A percentile compares a stretch with the other conserved stretches of the same genome.
Evolutionary conservation across 495 filamentous ascomycete species (phyloP).

Genomic region (Rusavskia elegans): DNA sequence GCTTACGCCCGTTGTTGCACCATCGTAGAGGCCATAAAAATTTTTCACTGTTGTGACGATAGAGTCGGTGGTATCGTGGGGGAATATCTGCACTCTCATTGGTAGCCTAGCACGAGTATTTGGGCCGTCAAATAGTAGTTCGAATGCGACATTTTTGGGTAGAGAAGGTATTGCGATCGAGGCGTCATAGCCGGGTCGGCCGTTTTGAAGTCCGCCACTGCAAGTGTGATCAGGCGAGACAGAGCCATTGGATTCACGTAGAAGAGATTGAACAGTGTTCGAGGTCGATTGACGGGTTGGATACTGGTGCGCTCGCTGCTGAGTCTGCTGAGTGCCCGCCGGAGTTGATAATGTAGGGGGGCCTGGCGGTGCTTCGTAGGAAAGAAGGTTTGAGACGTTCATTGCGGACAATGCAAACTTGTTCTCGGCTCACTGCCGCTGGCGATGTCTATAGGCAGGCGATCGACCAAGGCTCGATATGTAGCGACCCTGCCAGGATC

Average conservation of each 20-base stretch:
- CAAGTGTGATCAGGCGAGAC: slow-evolving; percentile 9
- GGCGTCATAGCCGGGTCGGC: slow-evolving; percentile 23
- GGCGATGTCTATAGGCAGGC: not conserved
- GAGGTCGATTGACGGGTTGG: slow-evolving; percentile 17
- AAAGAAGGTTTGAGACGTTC: slow-evolving; percentile 28
- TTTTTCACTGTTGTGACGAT: slow-evolving; percentile 96
- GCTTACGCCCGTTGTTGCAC: slow-evolving; percentile 58
- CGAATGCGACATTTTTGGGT: slow-evolving; percentile 73
- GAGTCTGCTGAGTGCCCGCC: slow-evolving; percentile 27
- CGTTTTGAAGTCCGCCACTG: slow-evolving; percentile 6
- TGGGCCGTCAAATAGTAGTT: slow-evolving; percentile 61
- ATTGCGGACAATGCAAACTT: slow-evolving; percentile 8
- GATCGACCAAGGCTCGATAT: not conserved
- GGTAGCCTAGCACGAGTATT: slow-evolving; percentile 66
- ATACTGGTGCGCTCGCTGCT: slow-evolving; percentile 26
- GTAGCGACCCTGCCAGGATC: not conserved
- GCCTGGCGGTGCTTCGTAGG: slow-evolving; percentile 15
- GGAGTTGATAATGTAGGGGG: slow-evolving; percentile 13
- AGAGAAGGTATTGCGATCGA: slow-evolving; percentile 32
- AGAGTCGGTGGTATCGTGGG: slow-evolving; percentile 87
- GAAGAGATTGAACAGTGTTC: slow-evolving; percentile 17
- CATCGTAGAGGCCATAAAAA: slow-evolving; percentile 84
- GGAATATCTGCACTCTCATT: slow-evolving; percentile 79
- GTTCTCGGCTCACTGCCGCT: not conserved
- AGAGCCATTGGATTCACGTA: slow-evolving; percentile 6